phyloP scores from a whole-genome alignment of 202 grass and related monocot genomes.

The Schoenoplectus tabernaemontani region DNA sequence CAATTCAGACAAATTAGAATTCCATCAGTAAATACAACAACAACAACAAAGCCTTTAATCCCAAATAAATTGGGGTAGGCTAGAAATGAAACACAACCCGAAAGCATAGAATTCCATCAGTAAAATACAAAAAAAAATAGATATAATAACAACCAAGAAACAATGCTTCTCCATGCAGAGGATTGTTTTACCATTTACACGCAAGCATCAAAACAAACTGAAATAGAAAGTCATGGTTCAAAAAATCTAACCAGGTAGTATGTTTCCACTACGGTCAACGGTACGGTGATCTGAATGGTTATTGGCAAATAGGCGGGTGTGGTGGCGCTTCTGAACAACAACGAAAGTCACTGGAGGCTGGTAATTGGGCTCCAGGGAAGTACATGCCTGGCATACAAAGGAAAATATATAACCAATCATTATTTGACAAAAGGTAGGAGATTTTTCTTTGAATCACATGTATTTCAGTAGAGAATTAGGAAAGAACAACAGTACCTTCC shows the following conservation, averaged over 20 bases:
- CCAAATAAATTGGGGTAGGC: no score
- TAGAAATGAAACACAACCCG: no score
- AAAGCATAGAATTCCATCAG: no score
- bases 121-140: conserved; percentile 2
- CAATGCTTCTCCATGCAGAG: background rate
- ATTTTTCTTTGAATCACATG: background rate
- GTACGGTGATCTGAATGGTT: conserved; percentile 73
- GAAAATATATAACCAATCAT: background rate
- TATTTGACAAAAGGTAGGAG: background rate
- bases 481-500: conserved; percentile 53
- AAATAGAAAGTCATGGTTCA: background rate
- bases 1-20: conserved; percentile 4
- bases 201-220: background rate
- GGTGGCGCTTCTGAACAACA: conserved; percentile 94
- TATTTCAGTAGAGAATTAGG: background rate
- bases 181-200: background rate
- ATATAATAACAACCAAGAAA: no score
- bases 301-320: conserved; percentile 91
- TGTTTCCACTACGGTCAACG: conserved; percentile 79
- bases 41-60: no score
- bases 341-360: conserved; percentile 94
- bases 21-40: background rate
- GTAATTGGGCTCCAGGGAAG: conserved; percentile 79
- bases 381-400: conserved; percentile 51
- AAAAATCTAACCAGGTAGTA: conserved; percentile 73